phyloP scores from a whole-genome alignment of 202 grass and related monocot genomes.

The Panicum hallii region DNA sequence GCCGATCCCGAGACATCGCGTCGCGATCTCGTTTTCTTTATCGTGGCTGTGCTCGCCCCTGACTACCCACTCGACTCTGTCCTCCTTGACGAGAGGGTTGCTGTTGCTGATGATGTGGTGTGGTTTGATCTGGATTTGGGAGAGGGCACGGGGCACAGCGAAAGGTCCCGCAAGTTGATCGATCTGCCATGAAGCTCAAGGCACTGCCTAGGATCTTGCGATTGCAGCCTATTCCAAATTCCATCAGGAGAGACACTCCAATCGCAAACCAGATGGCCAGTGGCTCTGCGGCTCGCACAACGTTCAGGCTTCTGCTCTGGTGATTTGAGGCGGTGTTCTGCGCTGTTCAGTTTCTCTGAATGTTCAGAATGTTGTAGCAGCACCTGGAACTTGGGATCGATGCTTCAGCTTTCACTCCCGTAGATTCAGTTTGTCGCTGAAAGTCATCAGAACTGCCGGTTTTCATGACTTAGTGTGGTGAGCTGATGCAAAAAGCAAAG shows the following conservation, averaged over 20 bases:
- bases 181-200: neutral
- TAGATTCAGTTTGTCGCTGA: neutral
- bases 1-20: neutral
- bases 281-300: neutral
- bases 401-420: neutral
- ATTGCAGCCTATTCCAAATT: neutral
- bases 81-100: neutral
- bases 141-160: conserved; percentile 14
- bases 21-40: neutral
- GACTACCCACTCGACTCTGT: neutral
- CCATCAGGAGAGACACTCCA: neutral
- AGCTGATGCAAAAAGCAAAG: neutral
- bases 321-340: neutral
- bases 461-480: neutral
- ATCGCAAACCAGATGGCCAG: neutral
- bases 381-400: neutral
- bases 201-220: neutral
- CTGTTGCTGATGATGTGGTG: neutral
- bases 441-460: neutral
- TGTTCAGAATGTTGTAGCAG: neutral
- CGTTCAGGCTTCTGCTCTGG: neutral
- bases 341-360: neutral
- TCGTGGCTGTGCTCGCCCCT: neutral
- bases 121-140: neutral
- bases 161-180: neutral